Evolutionary conservation across 768 basidiomycete genomes (phyloP).

Genomic region (Boletus sp.): DNA sequence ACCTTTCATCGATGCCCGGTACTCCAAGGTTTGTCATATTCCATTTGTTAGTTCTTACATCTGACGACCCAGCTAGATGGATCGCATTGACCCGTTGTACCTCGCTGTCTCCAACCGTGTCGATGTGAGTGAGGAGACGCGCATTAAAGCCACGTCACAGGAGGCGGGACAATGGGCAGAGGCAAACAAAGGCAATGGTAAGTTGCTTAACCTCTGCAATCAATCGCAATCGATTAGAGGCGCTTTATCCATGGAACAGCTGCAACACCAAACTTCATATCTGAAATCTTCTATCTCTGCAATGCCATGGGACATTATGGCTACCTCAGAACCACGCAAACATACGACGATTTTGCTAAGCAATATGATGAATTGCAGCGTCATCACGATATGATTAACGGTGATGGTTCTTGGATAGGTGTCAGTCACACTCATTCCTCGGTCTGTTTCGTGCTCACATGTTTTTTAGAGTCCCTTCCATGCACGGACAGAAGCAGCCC

Average conservation of each 20-base stretch:
- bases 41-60: not conserved
- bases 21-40: conserved; percentile 62
- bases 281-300: conserved; percentile 88
- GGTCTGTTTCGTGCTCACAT: not conserved
- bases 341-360: conserved; percentile 68
- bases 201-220: not conserved
- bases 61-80: conserved; percentile 53
- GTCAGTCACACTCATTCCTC: conserved; percentile 42
- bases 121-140: conserved; percentile 82
- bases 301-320: conserved; percentile 90
- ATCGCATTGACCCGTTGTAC: conserved; percentile 84
- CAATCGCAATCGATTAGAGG: not conserved
- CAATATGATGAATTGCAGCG: conserved; percentile 74
- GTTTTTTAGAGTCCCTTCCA: conserved; percentile 59
- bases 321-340: conserved; percentile 74
- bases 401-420: conserved; percentile 79
- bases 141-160: conserved; percentile 88
- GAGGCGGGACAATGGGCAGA: conserved; percentile 76
- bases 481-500: conserved; percentile 71
- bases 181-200: conserved; percentile 48
- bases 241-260: conserved; percentile 34
- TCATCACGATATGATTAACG: conserved; percentile 71
- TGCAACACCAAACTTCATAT: conserved; percentile 86
- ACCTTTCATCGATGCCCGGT: conserved; percentile 91
- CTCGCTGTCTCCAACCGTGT: conserved; percentile 72